phyloP scores from a whole-genome alignment of 1,284 basidiomycete species.

The Grifola frondosa region DNA sequence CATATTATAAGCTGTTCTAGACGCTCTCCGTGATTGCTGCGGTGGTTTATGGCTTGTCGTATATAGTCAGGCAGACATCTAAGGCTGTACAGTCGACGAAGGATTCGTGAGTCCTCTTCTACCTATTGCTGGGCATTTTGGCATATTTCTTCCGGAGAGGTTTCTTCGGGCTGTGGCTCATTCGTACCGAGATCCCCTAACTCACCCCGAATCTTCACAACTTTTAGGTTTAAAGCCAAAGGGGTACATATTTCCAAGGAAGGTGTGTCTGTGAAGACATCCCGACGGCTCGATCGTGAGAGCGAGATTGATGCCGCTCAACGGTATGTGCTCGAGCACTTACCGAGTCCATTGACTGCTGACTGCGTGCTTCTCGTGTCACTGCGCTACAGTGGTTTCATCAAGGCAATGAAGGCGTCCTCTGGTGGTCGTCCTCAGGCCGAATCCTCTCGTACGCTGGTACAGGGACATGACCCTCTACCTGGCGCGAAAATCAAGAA shows the following conservation, averaged over 20 bases:
- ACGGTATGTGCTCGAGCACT: too few species aligned
- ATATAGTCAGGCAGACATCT: slow-evolving; percentile 10
- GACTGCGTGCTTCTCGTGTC: background rate
- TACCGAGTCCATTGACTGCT: slow-evolving; percentile 6
- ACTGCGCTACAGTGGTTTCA: slow-evolving; percentile 13
- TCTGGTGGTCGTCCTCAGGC: slow-evolving; percentile 10
- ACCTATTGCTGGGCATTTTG: background rate
- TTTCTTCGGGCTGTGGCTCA: background rate
- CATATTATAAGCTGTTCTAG: slow-evolving; percentile 3
- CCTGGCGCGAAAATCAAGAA: too few species aligned
- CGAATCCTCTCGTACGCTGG: too few species aligned
- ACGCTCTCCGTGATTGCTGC: slow-evolving; percentile 18
- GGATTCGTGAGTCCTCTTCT: slow-evolving; percentile 18
- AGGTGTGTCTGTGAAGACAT: slow-evolving; percentile 65
- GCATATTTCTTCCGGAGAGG: background rate
- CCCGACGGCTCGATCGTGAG: slow-evolving; percentile 54
- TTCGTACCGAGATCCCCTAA: background rate
- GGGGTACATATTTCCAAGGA: slow-evolving; percentile 53
- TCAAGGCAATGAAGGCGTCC: slow-evolving; percentile 21
- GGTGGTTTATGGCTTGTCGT: slow-evolving; percentile 11
- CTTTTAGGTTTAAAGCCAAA: slow-evolving; percentile 49
- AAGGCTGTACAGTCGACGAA: slow-evolving; percentile 20
- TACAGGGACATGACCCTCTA: too few species aligned
- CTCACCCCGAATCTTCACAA: background rate
- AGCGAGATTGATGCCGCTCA: slow-evolving; percentile 72